Evolutionary conservation across 1,284 basidiomycete species (phyloP).

Genomic region (Cystobasidiaceae sp.): DNA sequence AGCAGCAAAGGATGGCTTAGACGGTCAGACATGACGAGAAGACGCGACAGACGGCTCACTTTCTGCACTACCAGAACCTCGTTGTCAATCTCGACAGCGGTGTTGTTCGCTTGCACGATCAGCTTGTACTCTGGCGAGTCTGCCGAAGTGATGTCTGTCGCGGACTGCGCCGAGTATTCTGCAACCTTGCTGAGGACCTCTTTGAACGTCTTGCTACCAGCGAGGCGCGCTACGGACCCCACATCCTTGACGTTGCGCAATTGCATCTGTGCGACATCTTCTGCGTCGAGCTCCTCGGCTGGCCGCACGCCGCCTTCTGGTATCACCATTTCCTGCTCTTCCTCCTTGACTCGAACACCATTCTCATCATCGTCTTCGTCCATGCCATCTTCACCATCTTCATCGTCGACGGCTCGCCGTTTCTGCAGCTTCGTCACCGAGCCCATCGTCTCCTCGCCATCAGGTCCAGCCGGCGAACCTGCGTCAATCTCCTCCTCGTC

Average conservation of each 20-base stretch:
- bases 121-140: conserved; percentile 93
- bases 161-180: conserved; percentile 70
- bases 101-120: conserved; percentile 95
- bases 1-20: background rate
- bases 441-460: conserved; percentile 35
- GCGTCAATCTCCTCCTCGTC: conserved; percentile 57
- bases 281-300: conserved; percentile 85
- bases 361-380: conserved; percentile 26
- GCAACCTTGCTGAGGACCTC: conserved; percentile 87
- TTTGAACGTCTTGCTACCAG: conserved; percentile 73
- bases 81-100: conserved; percentile 97
- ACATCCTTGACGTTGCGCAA: conserved; percentile 76
- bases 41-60: conserved; percentile 50
- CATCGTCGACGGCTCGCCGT: conserved; percentile 33
- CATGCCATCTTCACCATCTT: conserved; percentile 44
- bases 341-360: conserved; percentile 40
- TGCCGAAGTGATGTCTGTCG: conserved; percentile 66
- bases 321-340: conserved; percentile 55
- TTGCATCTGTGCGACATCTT: conserved; percentile 89
- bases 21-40: background rate
- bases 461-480: conserved; percentile 43
- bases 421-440: conserved; percentile 15
- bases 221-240: conserved; percentile 77
- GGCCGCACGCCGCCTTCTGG: conserved; percentile 84
- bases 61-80: conserved; percentile 97